Evolutionary conservation across 2,329 filamentous ascomycete genomes (phyloP).

Genomic region (Emmonsiellopsis sp.): DNA sequence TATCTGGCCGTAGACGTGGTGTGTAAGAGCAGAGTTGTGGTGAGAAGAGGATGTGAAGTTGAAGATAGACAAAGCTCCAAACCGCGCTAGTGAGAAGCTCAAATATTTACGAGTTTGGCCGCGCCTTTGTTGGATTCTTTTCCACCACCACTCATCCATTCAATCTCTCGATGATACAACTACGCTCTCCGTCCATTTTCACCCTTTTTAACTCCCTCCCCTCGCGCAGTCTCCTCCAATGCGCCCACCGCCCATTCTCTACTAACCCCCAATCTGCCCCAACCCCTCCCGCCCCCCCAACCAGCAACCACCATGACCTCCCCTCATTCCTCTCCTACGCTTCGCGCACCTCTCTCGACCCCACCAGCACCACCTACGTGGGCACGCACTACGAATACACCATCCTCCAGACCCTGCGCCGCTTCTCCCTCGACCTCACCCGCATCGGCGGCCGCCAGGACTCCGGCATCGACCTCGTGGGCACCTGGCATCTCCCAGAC

Average conservation of each 20-base stretch:
- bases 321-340: slow-evolving; percentile 34
- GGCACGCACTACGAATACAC: slow-evolving; percentile 42
- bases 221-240: slow-evolving; percentile 2
- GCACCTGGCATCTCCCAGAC: slow-evolving; percentile 35
- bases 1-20: not conserved
- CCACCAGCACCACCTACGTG: slow-evolving; percentile 31
- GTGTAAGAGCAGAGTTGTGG: not conserved
- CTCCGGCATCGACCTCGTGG: slow-evolving; percentile 39
- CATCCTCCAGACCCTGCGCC: slow-evolving; percentile 30
- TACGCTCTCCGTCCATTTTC: not conserved
- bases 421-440: slow-evolving; percentile 30
- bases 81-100: not conserved
- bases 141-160: not conserved
- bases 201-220: slow-evolving; percentile 5
- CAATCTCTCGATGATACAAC: not conserved
- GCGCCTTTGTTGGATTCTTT: not conserved
- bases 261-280: slow-evolving; percentile 13
- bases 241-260: not conserved
- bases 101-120: not conserved
- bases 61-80: not conserved
- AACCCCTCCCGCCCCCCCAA: slow-evolving; percentile 23
- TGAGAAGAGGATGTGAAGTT: not conserved
- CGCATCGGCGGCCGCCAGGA: slow-evolving; percentile 39
- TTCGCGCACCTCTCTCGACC: slow-evolving; percentile 26
- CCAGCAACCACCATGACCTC: slow-evolving; percentile 29